Evolutionary conservation across 371 early-diverging fungal genomes (phyloP), one percentile per base, ranked within the genome.

Genomic region (Mucor velutinosus): DNA sequence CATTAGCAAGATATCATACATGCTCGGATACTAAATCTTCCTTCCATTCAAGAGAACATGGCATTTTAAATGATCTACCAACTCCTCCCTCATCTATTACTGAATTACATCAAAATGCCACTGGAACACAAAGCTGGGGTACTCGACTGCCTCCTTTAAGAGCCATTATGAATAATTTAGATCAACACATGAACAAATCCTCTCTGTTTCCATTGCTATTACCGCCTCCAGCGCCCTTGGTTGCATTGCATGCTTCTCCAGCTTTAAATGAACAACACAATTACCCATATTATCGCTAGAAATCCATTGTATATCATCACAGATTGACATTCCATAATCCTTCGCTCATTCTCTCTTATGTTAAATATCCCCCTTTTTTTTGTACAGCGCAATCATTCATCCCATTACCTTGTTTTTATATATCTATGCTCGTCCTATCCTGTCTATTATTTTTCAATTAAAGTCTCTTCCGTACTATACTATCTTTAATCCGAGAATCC

Each of bases 61-160:
- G 41, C 27, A 29, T 12, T 25, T 6, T 43, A 15, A 29, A 58
- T 21, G 23, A 62, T 19, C n/a, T 65, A 47, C 70, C 70, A 1
- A 56, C 69, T 32, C 67, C 70, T 17, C 58, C 64, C 2, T 43
- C 43, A 41, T 57, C 55, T 2, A 51, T 65, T 5, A 27, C 49
- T 25, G 65, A 64, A 4, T 5, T 62, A 21, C 66, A 66, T 43
- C 59, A 62, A n/a, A 55, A 39, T 23, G 62, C 71, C 29, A 71
- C 63, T 23, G 63, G 63, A 25, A 21, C 35, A 8, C 63, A 63
- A 35, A 23, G 23, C 6, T 63, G 63, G 63, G 63, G 63, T 55
- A 23, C 55, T 7, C 70, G 62, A 10, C 19, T 74, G 23, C 74
- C 74, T 37, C 74, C 74, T 41, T 45, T 74, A 53, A 66, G 62